Evolutionary conservation across 2,329 filamentous ascomycete genomes (phyloP).

Genomic region (Ascochyta lentis): DNA sequence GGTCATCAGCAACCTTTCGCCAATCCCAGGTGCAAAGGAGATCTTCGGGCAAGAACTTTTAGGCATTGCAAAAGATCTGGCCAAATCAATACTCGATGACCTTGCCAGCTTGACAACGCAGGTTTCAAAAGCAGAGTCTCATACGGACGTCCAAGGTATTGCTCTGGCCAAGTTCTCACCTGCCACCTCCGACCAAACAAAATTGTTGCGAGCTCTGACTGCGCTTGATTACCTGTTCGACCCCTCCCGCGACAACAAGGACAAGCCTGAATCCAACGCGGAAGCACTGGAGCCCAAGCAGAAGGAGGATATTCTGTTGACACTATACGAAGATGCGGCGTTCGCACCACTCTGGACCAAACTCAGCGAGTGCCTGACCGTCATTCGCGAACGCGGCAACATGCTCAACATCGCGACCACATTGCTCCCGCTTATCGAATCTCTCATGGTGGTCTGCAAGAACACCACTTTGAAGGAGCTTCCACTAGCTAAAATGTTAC

Average conservation of each 20-base stretch:
- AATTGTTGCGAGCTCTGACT: constrained; percentile 88
- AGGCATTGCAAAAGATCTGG: constrained; percentile 82
- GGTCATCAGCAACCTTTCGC: constrained; percentile 97
- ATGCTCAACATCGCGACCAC: constrained; percentile 98
- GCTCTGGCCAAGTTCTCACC: constrained; percentile 95
- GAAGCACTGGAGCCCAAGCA: constrained; percentile 65
- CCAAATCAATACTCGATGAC: constrained; percentile 82
- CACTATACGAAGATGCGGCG: constrained; percentile 87
- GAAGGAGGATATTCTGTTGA: constrained; percentile 84
- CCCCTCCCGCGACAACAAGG: constrained; percentile 68
- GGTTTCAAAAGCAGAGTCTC: constrained; percentile 83
- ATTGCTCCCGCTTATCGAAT: constrained; percentile 90
- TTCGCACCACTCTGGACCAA: constrained; percentile 93
- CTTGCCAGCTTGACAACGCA: constrained; percentile 84
- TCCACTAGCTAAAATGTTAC: constrained; percentile 49
- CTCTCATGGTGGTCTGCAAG: constrained; percentile 99
- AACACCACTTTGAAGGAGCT: constrained; percentile 84
- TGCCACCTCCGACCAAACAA: constrained; percentile 94
- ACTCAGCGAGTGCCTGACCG: constrained; percentile 84
- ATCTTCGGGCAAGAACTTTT: constrained; percentile 94
- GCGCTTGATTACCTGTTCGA: constrained; percentile 97
- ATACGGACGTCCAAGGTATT: constrained; percentile 93
- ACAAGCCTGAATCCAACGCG: constrained; percentile 51
- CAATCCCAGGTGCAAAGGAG: constrained; percentile 87
- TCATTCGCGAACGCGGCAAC: constrained; percentile 89